A percentile compares a stretch with the other conserved stretches of the same genome.
phyloP scores from a whole-genome alignment of 768 basidiomycete genomes.

The Butyriboletus loyo region DNA sequence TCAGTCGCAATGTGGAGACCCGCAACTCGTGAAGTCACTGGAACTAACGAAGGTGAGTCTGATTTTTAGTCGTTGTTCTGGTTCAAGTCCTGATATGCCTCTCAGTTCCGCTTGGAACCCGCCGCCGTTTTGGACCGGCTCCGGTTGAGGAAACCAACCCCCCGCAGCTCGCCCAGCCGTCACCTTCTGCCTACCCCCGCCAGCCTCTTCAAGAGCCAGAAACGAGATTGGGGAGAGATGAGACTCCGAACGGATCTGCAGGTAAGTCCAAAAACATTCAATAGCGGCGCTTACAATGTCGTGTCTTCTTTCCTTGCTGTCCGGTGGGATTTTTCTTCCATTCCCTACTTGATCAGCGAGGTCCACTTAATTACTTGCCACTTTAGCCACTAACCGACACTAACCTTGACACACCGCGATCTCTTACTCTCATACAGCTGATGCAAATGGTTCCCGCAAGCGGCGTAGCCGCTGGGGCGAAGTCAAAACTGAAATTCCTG shows the following conservation, averaged over 20 bases:
- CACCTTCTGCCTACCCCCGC: constrained; percentile 82
- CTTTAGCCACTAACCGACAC: constrained; percentile 45
- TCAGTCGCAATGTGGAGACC: constrained; percentile 76
- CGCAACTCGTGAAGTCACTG: constrained; percentile 84
- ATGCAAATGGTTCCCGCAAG: constrained; percentile 86
- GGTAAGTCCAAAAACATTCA: constrained; percentile 59
- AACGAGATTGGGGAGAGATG: constrained; percentile 63
- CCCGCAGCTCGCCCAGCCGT: constrained; percentile 84
- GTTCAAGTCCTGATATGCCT: constrained; percentile 13
- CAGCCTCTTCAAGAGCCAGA: constrained; percentile 54
- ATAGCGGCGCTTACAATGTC: constrained; percentile 37
- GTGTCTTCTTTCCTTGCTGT: constrained; percentile 36
- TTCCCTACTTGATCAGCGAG: constrained; percentile 30
- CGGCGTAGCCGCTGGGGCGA: constrained; percentile 98
- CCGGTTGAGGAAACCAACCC: constrained; percentile 78
- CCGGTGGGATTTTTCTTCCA: constrained; percentile 28
- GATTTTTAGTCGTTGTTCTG: constrained; percentile 1
- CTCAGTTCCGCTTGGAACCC: constrained; percentile 76
- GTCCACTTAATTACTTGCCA: constrained; percentile 32
- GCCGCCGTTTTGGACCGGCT: constrained; percentile 89
- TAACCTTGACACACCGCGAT: constrained; percentile 51
- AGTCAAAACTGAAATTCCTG: constrained; percentile 85
- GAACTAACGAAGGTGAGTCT: constrained; percentile 83
- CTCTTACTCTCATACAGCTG: constrained; percentile 54
- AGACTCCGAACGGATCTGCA: constrained; percentile 65